Percentiles rank a stretch among this genome's conserved stretches.
These are phyloP conservation scores for Schrenkiella parvula DNA, from an alignment of 345 rosid genomes.

Conservation along the genomic window DNA sequence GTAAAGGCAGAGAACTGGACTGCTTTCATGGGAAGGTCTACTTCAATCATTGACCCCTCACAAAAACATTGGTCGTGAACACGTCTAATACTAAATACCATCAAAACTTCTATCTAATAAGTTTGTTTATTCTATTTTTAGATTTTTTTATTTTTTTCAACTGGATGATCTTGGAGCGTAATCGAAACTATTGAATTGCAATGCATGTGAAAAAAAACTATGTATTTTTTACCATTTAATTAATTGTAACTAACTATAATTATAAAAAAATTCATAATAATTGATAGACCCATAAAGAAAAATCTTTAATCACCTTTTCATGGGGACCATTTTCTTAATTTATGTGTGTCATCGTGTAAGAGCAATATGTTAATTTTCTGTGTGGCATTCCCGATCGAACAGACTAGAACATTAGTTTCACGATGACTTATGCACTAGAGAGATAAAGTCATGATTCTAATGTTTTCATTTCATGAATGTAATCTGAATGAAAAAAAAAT, in stretches of 20 bases:
- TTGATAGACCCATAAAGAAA: neutral
- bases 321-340: too few relatives aligned
- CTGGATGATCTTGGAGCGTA: neutral
- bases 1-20: neutral
- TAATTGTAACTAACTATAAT: too few relatives aligned
- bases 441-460: neutral
- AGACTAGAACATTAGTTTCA: neutral
- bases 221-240: neutral
- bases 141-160: too few relatives aligned
- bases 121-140: neutral
- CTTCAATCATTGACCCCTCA: constrained; percentile 27
- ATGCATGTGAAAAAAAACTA: neutral
- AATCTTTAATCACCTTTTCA: too few relatives aligned
- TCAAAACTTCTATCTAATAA: neutral
- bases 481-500: neutral
- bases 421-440: neutral
- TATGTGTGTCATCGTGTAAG: too few relatives aligned
- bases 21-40: constrained; percentile 20
- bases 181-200: neutral
- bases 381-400: neutral
- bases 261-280: neutral
- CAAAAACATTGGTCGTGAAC: constrained; percentile 32
- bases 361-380: too few relatives aligned
- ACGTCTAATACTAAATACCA: constrained; percentile 23
- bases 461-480: neutral